Base-by-base conservation (phyloP, 805 yeast species). In the Yamadazyma tumulicola region DNA sequence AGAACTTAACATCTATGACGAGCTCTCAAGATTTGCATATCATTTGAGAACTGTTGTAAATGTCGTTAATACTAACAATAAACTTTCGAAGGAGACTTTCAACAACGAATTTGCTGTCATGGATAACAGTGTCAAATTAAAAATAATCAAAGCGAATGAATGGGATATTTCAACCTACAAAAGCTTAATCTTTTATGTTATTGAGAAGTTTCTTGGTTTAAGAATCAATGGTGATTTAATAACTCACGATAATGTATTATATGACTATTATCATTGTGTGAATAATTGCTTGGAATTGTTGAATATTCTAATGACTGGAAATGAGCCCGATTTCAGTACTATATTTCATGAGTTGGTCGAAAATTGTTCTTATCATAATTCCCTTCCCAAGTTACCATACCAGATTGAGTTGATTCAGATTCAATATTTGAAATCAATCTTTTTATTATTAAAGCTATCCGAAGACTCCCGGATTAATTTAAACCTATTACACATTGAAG, bases 121-220 rank as follows among this genome's bases (percentile, higher is more conserved):
- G 36, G 79, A 69, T 41, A 68, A 64, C 36, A 61, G 64, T 13
- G 51, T 42, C 11, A 73, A 61, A 49, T 55, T 67, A 47, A 66
- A 61, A 39, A 61, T 64, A 32, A 61, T 68, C 42, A 68, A 51
- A 16, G 38, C 61, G 0, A 66, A 72, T 36, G 51, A 60, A 6
- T 72, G 79, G 77, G 64, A 60, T 21, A 51, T 67, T 60, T 75
- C 85, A 0, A 78, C 83, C 1, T 83, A 81, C 51, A 80, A 80
- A 43, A 72, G 77, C 6, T 61, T 82, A 17, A 47, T 79, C 0
- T 39, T 79, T 11, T 54, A 64, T 27, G 59, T 74, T 2, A 41
- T 79, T 10, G 53, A 66, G 28, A 72, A 65, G 32, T 77, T 78
- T 43, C 53, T 81, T 30, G 48, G 55, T 5, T 45, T 62, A 23